Evolutionary conservation across 176 grass and related monocot genomes (phyloP), one percentile per base, ranked within the genome.

Genomic region (Themeda triandra): DNA sequence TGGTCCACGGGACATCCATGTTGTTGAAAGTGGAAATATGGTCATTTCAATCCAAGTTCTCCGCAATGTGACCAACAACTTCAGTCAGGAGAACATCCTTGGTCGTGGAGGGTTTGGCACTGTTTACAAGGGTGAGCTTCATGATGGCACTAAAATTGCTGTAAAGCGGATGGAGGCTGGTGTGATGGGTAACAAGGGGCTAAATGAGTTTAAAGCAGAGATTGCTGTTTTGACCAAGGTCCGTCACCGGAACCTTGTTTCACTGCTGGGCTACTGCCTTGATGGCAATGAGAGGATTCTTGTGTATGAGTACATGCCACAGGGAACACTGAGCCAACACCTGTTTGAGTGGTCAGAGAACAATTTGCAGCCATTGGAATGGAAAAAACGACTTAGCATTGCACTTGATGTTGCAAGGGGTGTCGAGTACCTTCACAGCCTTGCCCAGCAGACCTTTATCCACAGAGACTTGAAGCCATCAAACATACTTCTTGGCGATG

Each of bases 31-130:
- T 71, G 95, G 95, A 82, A 98, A 95, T 85, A 98, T 98, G 92
- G 95, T 98, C 17, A 98, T 98, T 85, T 98, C 95, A 0, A 95
- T 98, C 58, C 95, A 98, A 73, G 95, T 98, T 49, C 95, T 98
- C 32, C 83, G 95, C 33, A 98, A 92, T 82, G 95, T 98, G 44
- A 98, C 95, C 45, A 98, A 98, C 71, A 95, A 98, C 72, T 98
- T 98, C 78, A 94, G 92, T n/a, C 82, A 92, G 83, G 88, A 94
- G 15, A 98, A 98, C 63, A 86, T 98, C 45, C 82, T 98, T 36
- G 95, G 95, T 29, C 88, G 92, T 28, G 95, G 95, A 69, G 95
- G 95, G 0, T 98, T 98, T 30, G 95, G 95, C 49, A 93, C 89
- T 15, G 95, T 95, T 40, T 98, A 98, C 80, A 98, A 95, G 84